These are phyloP conservation scores for Sisymbrium altissimum DNA, from an alignment of 345 rosid species.

Conservation along the genomic window DNA sequence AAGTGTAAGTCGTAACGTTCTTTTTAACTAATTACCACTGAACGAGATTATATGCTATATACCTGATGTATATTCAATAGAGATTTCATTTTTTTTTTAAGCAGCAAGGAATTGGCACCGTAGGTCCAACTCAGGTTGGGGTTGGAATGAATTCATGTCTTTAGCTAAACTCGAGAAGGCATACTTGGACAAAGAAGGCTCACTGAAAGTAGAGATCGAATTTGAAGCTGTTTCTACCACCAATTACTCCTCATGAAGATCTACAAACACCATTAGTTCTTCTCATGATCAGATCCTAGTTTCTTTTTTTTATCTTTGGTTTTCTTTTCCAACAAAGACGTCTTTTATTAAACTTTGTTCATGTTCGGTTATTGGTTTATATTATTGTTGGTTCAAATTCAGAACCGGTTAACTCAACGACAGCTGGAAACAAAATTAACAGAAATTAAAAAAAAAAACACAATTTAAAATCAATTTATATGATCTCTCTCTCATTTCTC, in stretches of 20 bases:
- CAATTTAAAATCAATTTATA: no score
- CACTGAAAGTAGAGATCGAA: neutral
- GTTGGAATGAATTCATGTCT: neutral
- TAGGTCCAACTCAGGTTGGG: neutral
- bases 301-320: neutral
- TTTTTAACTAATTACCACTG: neutral
- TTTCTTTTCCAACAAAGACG: neutral
- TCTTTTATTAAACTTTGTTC: neutral
- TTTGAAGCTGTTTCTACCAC: conserved; percentile 1
- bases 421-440: neutral
- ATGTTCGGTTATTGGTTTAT: neutral
- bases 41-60: neutral
- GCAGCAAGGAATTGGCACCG: neutral
- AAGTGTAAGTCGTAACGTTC: neutral
- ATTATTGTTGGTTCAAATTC: neutral
- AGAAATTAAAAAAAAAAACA: neutral
- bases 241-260: neutral
- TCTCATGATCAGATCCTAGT: neutral
- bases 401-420: neutral
- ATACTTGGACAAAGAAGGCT: conserved; percentile 12
- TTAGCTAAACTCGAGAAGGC: neutral
- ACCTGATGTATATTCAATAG: neutral
- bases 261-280: neutral
- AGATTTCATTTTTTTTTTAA: neutral
- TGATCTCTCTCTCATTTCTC: neutral